Evolutionary conservation across 2,329 filamentous ascomycete genomes (phyloP), one percentile per base, ranked within the genome.

Genomic region (Parasarocladium wereldwijsianum): DNA sequence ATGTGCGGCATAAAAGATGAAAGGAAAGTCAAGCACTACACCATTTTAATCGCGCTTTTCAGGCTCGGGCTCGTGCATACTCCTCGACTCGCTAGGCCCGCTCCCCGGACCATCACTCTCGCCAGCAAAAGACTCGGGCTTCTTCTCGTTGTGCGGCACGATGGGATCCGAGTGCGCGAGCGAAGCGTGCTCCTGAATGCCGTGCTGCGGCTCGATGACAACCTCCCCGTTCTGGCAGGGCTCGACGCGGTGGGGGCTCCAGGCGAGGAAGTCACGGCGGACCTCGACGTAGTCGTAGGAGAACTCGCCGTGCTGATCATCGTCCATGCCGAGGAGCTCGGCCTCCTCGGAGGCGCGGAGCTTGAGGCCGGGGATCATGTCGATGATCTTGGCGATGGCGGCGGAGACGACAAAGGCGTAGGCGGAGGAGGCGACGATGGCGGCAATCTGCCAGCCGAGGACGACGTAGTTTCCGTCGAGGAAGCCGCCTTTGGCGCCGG

Each of bases 261-360:
- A 90, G 35, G 82, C 82, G 22, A 90, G 70, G 63, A 86, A 90
- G 56, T 90, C 82, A 45, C 82, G 74, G 47, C 82, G 77, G 35
- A 87, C 80, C 65, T 90, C 82, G 40, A 90, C 82, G 52, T 87
- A 90, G 52, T 90, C 82, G 62, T 87, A 87, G 9, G 81, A 82
- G 49, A 87, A 90, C 56, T 90, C 82, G 54, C 82, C 82, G 43
- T 87, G 79, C 58, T 90, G 82, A 56, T 87, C 81, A 49, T 87
- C 82, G 46, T 90, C 82, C 79, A 87, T 86, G 41, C 82, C 82
- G 33, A 87, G 70, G 9, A 87, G 70, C 55, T 90, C 82, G 15
- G 82, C 82, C 54, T 86, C 77, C 46, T 85, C 79, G 16, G 70
- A 77, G 7, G 81, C 80, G 34, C 82, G 79, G 26, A 90, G 76